phyloP scores from a whole-genome alignment of 2,329 filamentous ascomycete genomes.

The Fusarium sp. region DNA sequence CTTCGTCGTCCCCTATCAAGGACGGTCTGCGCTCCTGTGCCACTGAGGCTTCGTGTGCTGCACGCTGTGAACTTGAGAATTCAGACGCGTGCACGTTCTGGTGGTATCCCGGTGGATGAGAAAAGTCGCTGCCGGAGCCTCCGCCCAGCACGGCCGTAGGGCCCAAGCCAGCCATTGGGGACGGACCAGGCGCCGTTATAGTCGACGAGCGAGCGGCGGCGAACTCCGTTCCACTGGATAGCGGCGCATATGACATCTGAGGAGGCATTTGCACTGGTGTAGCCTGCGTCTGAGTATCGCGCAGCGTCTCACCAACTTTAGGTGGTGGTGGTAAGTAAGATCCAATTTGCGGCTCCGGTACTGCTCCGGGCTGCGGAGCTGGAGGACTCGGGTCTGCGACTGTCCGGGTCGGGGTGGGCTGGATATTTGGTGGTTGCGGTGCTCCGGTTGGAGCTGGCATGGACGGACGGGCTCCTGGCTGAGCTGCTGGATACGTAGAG shows the following conservation, averaged over 20 bases:
- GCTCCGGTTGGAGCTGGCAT: slow-evolving; percentile 60
- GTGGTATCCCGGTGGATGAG: slow-evolving; percentile 68
- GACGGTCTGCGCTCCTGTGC: slow-evolving; percentile 43
- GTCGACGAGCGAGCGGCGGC: slow-evolving; percentile 63
- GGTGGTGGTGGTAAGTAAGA: slow-evolving; percentile 63
- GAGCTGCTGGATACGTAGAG: slow-evolving; percentile 48
- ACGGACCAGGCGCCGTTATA: slow-evolving; percentile 50
- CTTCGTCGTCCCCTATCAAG: slow-evolving; percentile 49
- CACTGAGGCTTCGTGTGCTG: slow-evolving; percentile 55
- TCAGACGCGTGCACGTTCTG: slow-evolving; percentile 68
- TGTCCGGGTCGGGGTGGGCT: slow-evolving; percentile 60
- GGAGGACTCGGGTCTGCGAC: slow-evolving; percentile 58
- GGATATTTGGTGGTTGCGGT: slow-evolving; percentile 53
- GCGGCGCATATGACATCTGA: slow-evolving; percentile 65
- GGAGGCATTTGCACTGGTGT: slow-evolving; percentile 60
- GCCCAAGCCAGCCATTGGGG: slow-evolving; percentile 45
- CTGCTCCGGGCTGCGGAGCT: slow-evolving; percentile 69
- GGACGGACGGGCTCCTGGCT: slow-evolving; percentile 51
- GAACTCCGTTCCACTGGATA: slow-evolving; percentile 57
- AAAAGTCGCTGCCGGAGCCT: slow-evolving; percentile 50
- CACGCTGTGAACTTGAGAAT: slow-evolving; percentile 62
- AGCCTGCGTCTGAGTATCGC: slow-evolving; percentile 52
- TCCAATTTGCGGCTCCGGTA: slow-evolving; percentile 59
- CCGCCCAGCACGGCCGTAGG: slow-evolving; percentile 49
- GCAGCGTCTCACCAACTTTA: slow-evolving; percentile 61